Evolutionary conservation across 2,329 filamentous ascomycete species (phyloP).

Genomic region (Thermomyces lanuginosus): DNA sequence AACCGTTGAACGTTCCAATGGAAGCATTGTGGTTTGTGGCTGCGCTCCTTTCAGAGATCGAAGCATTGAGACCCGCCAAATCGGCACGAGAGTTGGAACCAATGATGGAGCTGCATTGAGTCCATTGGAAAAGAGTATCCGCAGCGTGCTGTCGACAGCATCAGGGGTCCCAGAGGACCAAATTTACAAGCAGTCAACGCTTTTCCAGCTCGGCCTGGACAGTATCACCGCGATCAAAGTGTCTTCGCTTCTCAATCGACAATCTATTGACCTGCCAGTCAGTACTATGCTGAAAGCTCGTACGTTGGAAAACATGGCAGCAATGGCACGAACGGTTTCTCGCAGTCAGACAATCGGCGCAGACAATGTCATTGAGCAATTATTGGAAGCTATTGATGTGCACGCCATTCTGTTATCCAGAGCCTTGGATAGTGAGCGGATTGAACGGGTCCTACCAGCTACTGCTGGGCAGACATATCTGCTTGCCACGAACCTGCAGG

Average conservation of each 20-base stretch:
- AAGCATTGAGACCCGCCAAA: background rate
- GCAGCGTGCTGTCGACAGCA: constrained; percentile 35
- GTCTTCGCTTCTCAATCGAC: constrained; percentile 48
- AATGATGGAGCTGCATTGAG: constrained; percentile 13
- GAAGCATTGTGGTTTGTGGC: constrained; percentile 48
- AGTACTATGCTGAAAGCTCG: constrained; percentile 53
- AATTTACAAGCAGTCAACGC: constrained; percentile 45
- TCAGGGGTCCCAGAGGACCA: constrained; percentile 43
- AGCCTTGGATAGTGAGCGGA: constrained; percentile 27
- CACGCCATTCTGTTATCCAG: constrained; percentile 7
- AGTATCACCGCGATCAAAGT: constrained; percentile 86
- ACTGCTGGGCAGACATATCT: constrained; percentile 68
- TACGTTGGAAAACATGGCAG: constrained; percentile 49
- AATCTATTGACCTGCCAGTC: constrained; percentile 47
- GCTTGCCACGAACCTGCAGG: constrained; percentile 50
- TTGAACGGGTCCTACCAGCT: constrained; percentile 49
- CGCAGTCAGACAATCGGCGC: constrained; percentile 8
- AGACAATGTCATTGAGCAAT: constrained; percentile 11
- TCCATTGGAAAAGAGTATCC: constrained; percentile 24
- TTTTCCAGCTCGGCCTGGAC: constrained; percentile 77
- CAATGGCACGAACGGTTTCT: constrained; percentile 7
- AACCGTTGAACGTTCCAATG: constrained; percentile 38
- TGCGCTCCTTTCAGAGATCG: constrained; percentile 20
- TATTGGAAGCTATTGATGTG: constrained; percentile 20
- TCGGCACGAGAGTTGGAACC: constrained; percentile 1